Evolutionary conservation across 768 basidiomycete genomes (phyloP), one percentile per base, ranked within the genome.

Genomic region (Pholiota conissans): DNA sequence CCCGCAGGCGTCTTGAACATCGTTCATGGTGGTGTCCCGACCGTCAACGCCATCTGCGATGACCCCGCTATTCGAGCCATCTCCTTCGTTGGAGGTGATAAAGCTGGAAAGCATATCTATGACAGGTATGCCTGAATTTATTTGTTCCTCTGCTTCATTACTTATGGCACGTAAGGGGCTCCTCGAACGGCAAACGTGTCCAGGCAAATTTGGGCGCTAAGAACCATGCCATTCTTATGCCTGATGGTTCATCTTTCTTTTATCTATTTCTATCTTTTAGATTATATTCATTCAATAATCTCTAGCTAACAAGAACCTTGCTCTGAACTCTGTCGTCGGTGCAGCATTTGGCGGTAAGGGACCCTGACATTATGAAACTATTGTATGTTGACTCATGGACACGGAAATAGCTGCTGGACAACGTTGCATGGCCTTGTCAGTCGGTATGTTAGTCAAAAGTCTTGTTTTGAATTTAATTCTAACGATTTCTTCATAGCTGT

Each of bases 391-490:
- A n/a, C 24, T 45, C n/a, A 49, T 48, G 14, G 35, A n/a, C 13
- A 18, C 42, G 54, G 40, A 11, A 69, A 61, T 67, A 84, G 96
- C 96, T 62, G 96, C 96, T 28, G 96, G 96, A 11, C 96, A 98
- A 71, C 84, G 97, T 56, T 98, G 95, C 75, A 98, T 97, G 95
- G 95, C 94, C 11, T 76, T 96, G 40, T 96, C 94, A 11, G 93
- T 95, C 29, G 90, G 93, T 90, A 61, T 66, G 86, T 37, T 8
- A 42, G 18, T 28, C 16, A 14, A 20, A 13, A 3, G 14, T 30
- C 24, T 30, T 28, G 3, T 26, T 40, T 45, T 16, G 9, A 10
- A 28, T 28, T 11, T 27, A 27, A 56, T 11, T 42, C 53, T 18
- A 37, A 51, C 50, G 29, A 47, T 56, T 24, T 56, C 16, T 30